Evolutionary conservation across 176 grass and related monocot genomes (phyloP).

Genomic region (Ampelocalamus luodianensis): DNA sequence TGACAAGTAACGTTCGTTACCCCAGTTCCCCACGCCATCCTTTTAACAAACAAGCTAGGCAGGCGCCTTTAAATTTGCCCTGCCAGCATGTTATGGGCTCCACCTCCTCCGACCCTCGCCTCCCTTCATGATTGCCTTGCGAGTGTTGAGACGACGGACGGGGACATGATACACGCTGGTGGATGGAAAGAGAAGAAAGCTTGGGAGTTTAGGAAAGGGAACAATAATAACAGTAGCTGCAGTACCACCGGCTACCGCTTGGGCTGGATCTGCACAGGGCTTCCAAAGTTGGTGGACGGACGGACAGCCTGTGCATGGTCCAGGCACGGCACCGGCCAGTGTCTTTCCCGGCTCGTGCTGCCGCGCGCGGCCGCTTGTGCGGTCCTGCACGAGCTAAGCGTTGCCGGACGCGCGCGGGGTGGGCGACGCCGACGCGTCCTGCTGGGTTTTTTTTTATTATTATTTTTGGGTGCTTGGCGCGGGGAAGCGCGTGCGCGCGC

Average conservation of each 20-base stretch:
- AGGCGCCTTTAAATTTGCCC: background rate
- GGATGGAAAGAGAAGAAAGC: background rate
- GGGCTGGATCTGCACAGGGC: slow-evolving; percentile 34
- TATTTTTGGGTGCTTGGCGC: background rate
- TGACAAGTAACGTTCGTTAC: slow-evolving; percentile 50
- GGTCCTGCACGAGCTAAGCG: background rate
- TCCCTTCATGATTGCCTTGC: slow-evolving; percentile 12
- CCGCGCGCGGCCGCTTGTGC: background rate
- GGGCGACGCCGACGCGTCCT: background rate
- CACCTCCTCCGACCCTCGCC: background rate
- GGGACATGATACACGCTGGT: background rate
- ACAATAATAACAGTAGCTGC: background rate
- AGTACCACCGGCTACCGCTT: background rate
- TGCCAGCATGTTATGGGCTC: slow-evolving; percentile 25
- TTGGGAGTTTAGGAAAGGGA: slow-evolving; percentile 44
- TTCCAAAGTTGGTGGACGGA: slow-evolving; percentile 29
- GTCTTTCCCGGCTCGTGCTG: background rate
- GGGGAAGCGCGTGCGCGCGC: too few species aligned
- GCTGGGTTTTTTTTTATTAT: too few species aligned
- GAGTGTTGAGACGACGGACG: background rate
- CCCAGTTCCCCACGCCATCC: slow-evolving; percentile 22
- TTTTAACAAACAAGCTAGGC: background rate
- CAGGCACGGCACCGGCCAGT: background rate
- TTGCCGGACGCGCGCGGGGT: background rate
- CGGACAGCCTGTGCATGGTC: slow-evolving; percentile 17